Conservation (phyloP, 768 basidiomycete species). For the Cubamyces sp. region DNA sequence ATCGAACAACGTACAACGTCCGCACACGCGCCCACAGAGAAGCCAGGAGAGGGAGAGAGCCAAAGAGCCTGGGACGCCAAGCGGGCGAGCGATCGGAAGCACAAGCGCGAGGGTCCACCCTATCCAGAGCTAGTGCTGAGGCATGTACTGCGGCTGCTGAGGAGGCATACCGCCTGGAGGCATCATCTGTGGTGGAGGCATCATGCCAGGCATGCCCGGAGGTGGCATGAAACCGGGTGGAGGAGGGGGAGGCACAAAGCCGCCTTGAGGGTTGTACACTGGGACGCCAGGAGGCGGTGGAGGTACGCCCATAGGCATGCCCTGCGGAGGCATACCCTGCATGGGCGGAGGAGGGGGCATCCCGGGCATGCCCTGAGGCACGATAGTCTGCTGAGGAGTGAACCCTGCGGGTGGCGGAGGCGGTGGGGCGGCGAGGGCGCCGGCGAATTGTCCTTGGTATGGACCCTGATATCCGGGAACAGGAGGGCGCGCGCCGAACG, state of each 20-base stretch:
- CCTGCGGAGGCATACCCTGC: conserved; percentile 37
- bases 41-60: neutral
- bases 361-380: conserved; percentile 43
- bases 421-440: conserved; percentile 66
- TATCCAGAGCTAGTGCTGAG: conserved; percentile 9
- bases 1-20: conserved; percentile 22
- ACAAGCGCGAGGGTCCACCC: neutral
- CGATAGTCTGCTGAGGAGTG: conserved; percentile 69
- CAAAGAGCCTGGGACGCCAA: neutral
- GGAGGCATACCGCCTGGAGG: conserved; percentile 18
- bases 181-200: conserved; percentile 48
- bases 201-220: conserved; percentile 48
- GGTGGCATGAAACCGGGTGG: conserved; percentile 62
- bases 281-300: conserved; percentile 45
- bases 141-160: conserved; percentile 20
- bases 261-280: conserved; percentile 48
- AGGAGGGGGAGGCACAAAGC: conserved; percentile 61
- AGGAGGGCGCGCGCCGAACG: conserved; percentile 67
- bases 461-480: conserved; percentile 75
- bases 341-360: conserved; percentile 27
- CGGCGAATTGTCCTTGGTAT: conserved; percentile 93
- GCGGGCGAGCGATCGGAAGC: neutral
- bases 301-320: conserved; percentile 46
- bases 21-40: neutral
- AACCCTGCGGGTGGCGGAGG: conserved; percentile 85